A percentile compares a stretch with the other conserved stretches of the same genome.
These are phyloP conservation scores for Fomitopsis pinicola DNA, from an alignment of 1,284 basidiomycete species.

Conservation along the genomic window DNA sequence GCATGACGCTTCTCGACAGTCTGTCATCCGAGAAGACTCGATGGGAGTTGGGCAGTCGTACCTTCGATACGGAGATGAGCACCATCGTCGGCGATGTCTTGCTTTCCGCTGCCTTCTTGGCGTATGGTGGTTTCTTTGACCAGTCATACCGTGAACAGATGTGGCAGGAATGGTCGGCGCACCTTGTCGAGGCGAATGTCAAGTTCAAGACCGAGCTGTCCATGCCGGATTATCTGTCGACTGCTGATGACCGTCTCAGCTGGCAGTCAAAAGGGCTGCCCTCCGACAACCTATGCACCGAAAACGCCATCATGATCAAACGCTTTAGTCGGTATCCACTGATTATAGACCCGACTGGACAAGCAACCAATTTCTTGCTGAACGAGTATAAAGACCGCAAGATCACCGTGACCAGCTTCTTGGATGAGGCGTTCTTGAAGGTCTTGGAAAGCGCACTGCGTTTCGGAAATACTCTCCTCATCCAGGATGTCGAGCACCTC, in stretches of 20 bases:
- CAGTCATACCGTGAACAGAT: conserved; percentile 97
- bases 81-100: conserved; percentile 98
- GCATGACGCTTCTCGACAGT: conserved; percentile 93
- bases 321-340: conserved; percentile 97
- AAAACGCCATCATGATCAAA: conserved; percentile 99
- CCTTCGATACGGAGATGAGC: conserved; percentile 98
- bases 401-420: conserved; percentile 97
- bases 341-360: conserved; percentile 99
- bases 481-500: conserved; percentile 97
- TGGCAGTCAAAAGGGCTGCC: conserved; percentile 97
- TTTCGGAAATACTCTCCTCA: conserved; percentile 96
- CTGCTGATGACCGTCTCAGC: conserved; percentile 91
- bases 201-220: conserved; percentile 92
- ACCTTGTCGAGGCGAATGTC: conserved; percentile 87
- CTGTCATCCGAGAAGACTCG: conserved; percentile 92
- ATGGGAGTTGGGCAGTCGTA: conserved; percentile 94
- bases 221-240: conserved; percentile 94
- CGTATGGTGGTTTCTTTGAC: conserved; percentile 98
- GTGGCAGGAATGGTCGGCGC: conserved; percentile 94
- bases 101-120: conserved; percentile 94
- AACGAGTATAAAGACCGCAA: conserved; percentile 96
- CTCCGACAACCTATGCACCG: conserved; percentile 92
- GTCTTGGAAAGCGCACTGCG: conserved; percentile 98
- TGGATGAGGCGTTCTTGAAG: conserved; percentile 98
- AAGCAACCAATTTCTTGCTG: conserved; percentile 91